Conservation (phyloP, 106 monocot species). For the Chionographis japonica region DNA sequence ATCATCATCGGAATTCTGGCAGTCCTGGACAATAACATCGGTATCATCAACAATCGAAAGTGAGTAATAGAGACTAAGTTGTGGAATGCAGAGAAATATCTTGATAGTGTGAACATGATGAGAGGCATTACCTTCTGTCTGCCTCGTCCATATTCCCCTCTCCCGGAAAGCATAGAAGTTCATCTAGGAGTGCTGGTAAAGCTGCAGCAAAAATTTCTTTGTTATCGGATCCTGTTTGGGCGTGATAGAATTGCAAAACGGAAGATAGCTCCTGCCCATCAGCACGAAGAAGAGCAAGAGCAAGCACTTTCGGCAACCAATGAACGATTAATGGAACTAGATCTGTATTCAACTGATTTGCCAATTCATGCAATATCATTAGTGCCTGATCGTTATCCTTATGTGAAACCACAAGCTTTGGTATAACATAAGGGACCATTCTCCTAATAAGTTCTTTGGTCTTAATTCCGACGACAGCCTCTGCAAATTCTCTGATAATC, state of each 20-base stretch:
- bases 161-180: conserved; percentile 75
- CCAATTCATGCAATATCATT: conserved; percentile 56
- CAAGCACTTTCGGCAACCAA: conserved; percentile 88
- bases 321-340: conserved; percentile 68
- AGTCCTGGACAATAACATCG: conserved; percentile 42
- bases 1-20: conserved; percentile 63
- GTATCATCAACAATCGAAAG: not conserved
- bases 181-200: conserved; percentile 86
- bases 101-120: not conserved
- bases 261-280: conserved; percentile 61
- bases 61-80: not conserved
- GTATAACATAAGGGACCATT: conserved; percentile 82
- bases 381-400: conserved; percentile 54
- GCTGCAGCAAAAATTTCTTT: conserved; percentile 96
- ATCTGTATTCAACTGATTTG: conserved; percentile 62
- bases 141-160: conserved; percentile 48
- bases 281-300: conserved; percentile 70
- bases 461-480: conserved; percentile 63
- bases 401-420: conserved; percentile 75
- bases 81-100: not conserved
- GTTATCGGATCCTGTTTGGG: conserved; percentile 72
- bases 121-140: conserved; percentile 53
- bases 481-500: conserved; percentile 72
- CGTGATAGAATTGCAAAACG: conserved; percentile 83
- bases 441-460: conserved; percentile 55